These are phyloP conservation scores for Amylocarpus encephaloides DNA, from an alignment of 2,329 filamentous ascomycete species.

Conservation along the genomic window DNA sequence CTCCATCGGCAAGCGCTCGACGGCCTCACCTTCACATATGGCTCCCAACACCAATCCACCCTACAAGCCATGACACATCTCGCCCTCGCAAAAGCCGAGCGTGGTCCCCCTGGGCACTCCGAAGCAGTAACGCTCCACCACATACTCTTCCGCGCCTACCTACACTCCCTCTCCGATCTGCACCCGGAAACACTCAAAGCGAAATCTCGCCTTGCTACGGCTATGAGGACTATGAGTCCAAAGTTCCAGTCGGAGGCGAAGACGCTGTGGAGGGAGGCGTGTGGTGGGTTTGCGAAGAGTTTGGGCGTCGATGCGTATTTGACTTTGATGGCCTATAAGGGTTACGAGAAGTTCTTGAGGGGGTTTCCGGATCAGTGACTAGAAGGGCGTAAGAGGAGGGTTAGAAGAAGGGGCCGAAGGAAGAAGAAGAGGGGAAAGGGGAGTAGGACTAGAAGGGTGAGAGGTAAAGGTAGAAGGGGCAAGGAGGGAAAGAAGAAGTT, in stretches of 20 bases:
- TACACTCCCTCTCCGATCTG: constrained; percentile 18
- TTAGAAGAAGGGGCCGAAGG: not conserved
- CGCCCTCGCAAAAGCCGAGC: constrained; percentile 20
- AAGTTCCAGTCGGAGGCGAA: constrained; percentile 18
- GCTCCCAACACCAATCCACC: constrained; percentile 22
- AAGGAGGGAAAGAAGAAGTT: not conserved
- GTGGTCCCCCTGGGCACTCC: constrained; percentile 12
- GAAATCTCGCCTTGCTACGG: constrained; percentile 19
- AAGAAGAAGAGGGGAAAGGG: not conserved
- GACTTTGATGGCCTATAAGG: constrained; percentile 19
- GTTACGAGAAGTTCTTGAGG: constrained; percentile 24
- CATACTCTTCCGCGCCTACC: constrained; percentile 17
- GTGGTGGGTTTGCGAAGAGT: constrained; percentile 19
- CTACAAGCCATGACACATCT: constrained; percentile 21
- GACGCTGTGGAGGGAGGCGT: constrained; percentile 23
- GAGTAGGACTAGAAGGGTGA: not conserved
- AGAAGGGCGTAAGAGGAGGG: not conserved
- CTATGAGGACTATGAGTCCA: constrained; percentile 13
- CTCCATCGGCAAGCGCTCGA: constrained; percentile 20
- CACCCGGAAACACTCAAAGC: constrained; percentile 24
- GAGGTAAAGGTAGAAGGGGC: constrained; percentile 1
- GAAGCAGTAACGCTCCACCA: constrained; percentile 20
- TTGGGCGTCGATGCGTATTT: constrained; percentile 22
- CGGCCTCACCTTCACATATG: constrained; percentile 20
- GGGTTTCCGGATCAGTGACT: constrained; percentile 16